These are phyloP conservation scores for Leishmania guyanensis DNA, from an alignment of 208 protist species.

Conservation along the genomic window DNA sequence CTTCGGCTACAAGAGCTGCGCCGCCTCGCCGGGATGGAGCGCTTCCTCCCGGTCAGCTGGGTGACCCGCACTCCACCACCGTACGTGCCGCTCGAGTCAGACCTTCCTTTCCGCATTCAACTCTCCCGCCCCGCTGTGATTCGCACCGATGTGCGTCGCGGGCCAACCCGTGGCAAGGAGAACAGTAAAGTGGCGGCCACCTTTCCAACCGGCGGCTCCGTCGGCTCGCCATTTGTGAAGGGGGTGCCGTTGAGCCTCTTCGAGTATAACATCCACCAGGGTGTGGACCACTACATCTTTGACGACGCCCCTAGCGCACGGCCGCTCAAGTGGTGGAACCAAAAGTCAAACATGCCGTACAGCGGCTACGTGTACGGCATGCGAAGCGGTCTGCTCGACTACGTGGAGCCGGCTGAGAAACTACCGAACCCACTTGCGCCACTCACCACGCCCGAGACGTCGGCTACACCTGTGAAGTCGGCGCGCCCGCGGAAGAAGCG, in stretches of 20 bases:
- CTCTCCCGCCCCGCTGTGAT: slow-evolving; percentile 76
- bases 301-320: slow-evolving; percentile 80
- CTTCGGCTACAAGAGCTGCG: slow-evolving; percentile 26
- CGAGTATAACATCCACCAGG: slow-evolving; percentile 84
- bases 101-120: slow-evolving; percentile 84
- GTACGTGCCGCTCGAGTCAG: slow-evolving; percentile 83
- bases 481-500: slow-evolving; percentile 4
- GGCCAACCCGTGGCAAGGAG: neutral
- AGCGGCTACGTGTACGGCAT: slow-evolving; percentile 82
- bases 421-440: slow-evolving; percentile 69
- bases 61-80: slow-evolving; percentile 79
- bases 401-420: slow-evolving; percentile 52
- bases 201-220: slow-evolving; percentile 67
- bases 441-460: neutral
- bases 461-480: slow-evolving; percentile 3
- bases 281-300: slow-evolving; percentile 86
- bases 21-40: slow-evolving; percentile 49
- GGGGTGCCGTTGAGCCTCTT: slow-evolving; percentile 67
- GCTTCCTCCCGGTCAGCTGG: slow-evolving; percentile 77
- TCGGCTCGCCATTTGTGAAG: slow-evolving; percentile 77
- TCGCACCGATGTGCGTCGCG: slow-evolving; percentile 9
- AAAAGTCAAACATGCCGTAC: slow-evolving; percentile 91
- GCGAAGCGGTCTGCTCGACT: slow-evolving; percentile 70
- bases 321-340: slow-evolving; percentile 90
- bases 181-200: slow-evolving; percentile 1